These are phyloP conservation scores for Scedosporium minutisporum DNA, from an alignment of 2,329 filamentous ascomycete genomes.

Conservation along the genomic window DNA sequence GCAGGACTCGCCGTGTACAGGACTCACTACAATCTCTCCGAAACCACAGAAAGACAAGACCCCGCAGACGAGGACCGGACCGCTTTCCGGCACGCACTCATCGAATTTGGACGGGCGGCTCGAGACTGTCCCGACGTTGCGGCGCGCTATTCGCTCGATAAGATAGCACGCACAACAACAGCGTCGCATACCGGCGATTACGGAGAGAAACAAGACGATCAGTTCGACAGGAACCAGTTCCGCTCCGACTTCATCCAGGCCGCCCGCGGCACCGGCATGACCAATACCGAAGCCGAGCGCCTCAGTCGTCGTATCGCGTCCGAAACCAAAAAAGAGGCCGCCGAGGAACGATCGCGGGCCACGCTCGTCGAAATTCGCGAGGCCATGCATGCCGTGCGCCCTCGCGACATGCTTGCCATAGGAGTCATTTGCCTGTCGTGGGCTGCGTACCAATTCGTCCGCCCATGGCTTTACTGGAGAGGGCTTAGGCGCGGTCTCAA, in stretches of 20 bases:
- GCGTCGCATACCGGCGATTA: background rate
- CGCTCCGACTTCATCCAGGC: background rate
- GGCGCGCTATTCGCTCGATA: background rate
- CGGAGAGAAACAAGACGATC: background rate
- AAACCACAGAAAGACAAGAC: background rate
- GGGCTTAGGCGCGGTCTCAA: conserved; percentile 2
- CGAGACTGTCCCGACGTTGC: background rate
- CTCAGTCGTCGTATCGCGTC: background rate
- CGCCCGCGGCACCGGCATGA: conserved; percentile 1
- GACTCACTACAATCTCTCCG: background rate
- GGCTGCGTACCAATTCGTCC: conserved; percentile 5
- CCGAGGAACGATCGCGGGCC: background rate
- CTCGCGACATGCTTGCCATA: background rate
- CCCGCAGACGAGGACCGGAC: background rate
- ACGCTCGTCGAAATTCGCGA: background rate
- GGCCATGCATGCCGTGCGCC: background rate
- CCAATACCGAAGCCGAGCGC: background rate
- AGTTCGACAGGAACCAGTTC: background rate
- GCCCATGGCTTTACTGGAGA: conserved; percentile 6
- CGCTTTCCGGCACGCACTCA: background rate
- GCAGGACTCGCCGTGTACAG: background rate
- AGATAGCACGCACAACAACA: background rate
- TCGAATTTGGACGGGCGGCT: background rate
- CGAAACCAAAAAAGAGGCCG: background rate
- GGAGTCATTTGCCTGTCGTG: background rate